Percentiles rank a stretch among this genome's conserved stretches.
phyloP scores from a whole-genome alignment of 768 basidiomycete genomes.

The Suillus brevipes region DNA sequence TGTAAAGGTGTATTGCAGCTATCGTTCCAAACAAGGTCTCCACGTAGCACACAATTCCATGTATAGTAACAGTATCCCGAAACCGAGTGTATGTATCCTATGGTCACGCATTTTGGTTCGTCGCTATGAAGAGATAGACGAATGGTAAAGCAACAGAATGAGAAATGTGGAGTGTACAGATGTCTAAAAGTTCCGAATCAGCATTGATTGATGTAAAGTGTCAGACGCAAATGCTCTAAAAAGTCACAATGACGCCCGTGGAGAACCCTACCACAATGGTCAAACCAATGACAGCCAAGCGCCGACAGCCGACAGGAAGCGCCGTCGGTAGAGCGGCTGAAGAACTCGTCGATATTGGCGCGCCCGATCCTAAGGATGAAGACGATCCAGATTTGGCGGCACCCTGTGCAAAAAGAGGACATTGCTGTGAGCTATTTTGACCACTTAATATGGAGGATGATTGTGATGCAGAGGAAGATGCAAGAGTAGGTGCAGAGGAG shows the following conservation, averaged over 20 bases:
- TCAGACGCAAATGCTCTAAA: constrained; percentile 16
- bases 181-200: not conserved
- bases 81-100: not conserved
- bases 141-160: not conserved
- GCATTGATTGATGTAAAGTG: not conserved
- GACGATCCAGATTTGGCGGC: constrained; percentile 2
- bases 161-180: not conserved
- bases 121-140: not conserved
- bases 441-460: not conserved
- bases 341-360: constrained; percentile 13
- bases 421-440: constrained; percentile 1
- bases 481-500: not conserved
- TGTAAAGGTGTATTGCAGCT: constrained; percentile 33
- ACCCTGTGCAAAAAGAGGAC: constrained; percentile 1
- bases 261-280: constrained; percentile 27
- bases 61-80: not conserved
- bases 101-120: no score
- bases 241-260: constrained; percentile 25
- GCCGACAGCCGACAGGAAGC: constrained; percentile 26
- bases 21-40: constrained; percentile 5
- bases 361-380: not conserved
- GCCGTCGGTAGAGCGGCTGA: constrained; percentile 10
- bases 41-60: constrained; percentile 17
- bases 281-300: constrained; percentile 25
- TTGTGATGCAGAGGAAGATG: not conserved